These are phyloP conservation scores for Hymenoscyphus linearis DNA, from an alignment of 2,329 filamentous ascomycete genomes.

Conservation along the genomic window DNA sequence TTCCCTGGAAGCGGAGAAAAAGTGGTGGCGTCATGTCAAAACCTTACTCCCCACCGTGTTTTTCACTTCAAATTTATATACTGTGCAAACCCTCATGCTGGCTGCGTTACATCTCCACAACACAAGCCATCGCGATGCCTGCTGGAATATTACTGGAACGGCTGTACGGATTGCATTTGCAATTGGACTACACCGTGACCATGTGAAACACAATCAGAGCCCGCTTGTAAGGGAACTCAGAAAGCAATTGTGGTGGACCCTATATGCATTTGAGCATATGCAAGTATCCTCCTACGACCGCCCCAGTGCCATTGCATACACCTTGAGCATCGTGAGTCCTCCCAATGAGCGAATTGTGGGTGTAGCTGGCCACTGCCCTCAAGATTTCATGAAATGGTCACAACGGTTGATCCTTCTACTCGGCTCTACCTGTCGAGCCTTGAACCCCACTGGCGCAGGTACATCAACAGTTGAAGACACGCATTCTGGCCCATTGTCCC, in stretches of 20 bases:
- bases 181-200: constrained; percentile 40
- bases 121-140: constrained; percentile 37
- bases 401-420: constrained; percentile 34
- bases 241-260: constrained; percentile 33
- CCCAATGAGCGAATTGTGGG: constrained; percentile 35
- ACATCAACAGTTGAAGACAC: constrained; percentile 28
- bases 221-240: constrained; percentile 32
- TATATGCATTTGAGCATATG: constrained; percentile 35
- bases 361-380: constrained; percentile 22
- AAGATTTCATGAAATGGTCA: constrained; percentile 36
- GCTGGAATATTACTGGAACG: constrained; percentile 40
- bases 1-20: constrained; percentile 35
- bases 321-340: constrained; percentile 31
- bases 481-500: constrained; percentile 35
- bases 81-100: constrained; percentile 39
- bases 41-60: constrained; percentile 37
- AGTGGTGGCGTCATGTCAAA: constrained; percentile 39
- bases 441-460: constrained; percentile 26
- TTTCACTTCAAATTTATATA: constrained; percentile 38
- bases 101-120: constrained; percentile 41
- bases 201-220: constrained; percentile 32
- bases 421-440: constrained; percentile 35
- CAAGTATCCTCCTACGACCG: constrained; percentile 40
- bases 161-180: constrained; percentile 40
- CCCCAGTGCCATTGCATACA: constrained; percentile 38